Evolutionary conservation across 164 flowering plant genomes (phyloP), one percentile per base, ranked within the genome.

Genomic region (Vitis riparia): DNA sequence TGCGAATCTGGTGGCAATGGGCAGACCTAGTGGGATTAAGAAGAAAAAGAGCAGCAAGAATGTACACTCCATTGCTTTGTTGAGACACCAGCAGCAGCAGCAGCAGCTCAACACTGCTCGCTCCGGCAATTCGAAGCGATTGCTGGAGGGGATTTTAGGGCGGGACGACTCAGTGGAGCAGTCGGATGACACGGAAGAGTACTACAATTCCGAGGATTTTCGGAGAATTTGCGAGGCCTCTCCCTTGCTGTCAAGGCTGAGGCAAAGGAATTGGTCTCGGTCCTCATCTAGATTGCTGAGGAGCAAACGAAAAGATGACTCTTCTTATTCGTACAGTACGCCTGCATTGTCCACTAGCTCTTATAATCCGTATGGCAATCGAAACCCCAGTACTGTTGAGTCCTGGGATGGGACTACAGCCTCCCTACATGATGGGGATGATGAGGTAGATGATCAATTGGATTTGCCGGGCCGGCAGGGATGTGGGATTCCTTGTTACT

Each of bases 401-500:
- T 95, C 98, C 51, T 91, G 92, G 93, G 97, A 88, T 73, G 96
- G 86, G 30, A 80, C 89, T 13, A 79, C 91, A 13, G 81, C 85
- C 60, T 93, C 99, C 3, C 61, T 85, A 12, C 75, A 77, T 65
- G 92, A 87, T 66, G 90, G 76, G 55, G 94, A 87, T 69, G 91
- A 88, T 65, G 88, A 83, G 63, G 75, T 56, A 23, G 86, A 83
- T 72, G 95, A 93, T 69, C 83, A 74, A 8, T 81, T 96, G 71
- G 97, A 89, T 70, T 78, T 89, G 48, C 86, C 89, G 0, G 87
- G 89, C 30, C 78, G 89, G 14, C 91, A 85, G 70, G 98, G 97
- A 50, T 92, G 99, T 76, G 99, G 99, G 23, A 90, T 95, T 78
- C 89, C 98, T 73, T 89, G 95, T 73, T 91, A 90, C 72, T 88